Evolutionary conservation across 2,329 filamentous ascomycete genomes (phyloP).

Genomic region (Cercospora zeae-maydis): DNA sequence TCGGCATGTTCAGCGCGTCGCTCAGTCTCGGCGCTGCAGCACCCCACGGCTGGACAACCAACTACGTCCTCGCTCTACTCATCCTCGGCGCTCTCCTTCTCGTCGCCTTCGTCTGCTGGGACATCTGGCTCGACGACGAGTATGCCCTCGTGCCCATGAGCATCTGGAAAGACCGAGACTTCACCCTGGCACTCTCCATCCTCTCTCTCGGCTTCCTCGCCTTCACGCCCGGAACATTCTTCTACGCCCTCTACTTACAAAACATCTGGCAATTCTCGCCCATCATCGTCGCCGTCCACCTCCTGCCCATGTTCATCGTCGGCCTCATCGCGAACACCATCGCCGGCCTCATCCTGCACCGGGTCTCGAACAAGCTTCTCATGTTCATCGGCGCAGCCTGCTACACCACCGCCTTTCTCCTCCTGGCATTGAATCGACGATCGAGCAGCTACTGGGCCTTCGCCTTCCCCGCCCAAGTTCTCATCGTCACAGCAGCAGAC

Average conservation of each 20-base stretch:
- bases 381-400: constrained; percentile 4
- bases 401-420: constrained; percentile 5
- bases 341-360: constrained; percentile 7
- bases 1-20: constrained; percentile 13
- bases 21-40: constrained; percentile 51
- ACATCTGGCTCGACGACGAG: neutral
- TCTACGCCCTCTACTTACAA: constrained; percentile 9
- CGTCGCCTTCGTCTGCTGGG: constrained; percentile 37
- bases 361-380: constrained; percentile 10
- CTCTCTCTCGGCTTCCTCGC: constrained; percentile 10
- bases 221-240: constrained; percentile 14
- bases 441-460: constrained; percentile 13
- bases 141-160: constrained; percentile 8
- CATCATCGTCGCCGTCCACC: constrained; percentile 6
- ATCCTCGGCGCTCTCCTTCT: constrained; percentile 39
- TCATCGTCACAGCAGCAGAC: constrained; percentile 10
- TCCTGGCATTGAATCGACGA: constrained; percentile 2
- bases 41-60: constrained; percentile 36
- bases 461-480: constrained; percentile 8
- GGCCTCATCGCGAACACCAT: constrained; percentile 1
- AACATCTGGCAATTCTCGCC: constrained; percentile 5
- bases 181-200: constrained; percentile 7
- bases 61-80: constrained; percentile 41
- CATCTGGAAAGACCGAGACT: constrained; percentile 9
- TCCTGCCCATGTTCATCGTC: constrained; percentile 12